Conservation (phyloP, 169 alveolate species). For the Plasmodium cynomolgi region DNA sequence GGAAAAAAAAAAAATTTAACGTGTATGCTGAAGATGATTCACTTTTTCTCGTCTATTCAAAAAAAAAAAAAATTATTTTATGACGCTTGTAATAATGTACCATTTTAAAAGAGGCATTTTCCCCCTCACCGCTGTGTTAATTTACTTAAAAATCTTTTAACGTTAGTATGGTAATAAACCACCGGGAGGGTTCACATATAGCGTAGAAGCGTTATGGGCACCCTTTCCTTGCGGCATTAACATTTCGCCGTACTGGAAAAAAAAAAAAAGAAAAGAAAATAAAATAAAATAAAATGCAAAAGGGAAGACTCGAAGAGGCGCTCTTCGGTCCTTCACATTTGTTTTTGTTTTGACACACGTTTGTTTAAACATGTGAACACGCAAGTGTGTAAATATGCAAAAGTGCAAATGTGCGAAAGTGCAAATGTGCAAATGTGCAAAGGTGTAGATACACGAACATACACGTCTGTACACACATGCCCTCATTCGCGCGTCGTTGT, state of each 20-base stretch:
- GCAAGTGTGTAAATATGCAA: background rate
- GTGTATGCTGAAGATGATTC: background rate
- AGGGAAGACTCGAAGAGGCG: background rate
- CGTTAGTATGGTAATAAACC: background rate
- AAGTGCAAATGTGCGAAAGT: background rate
- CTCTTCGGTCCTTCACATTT: background rate
- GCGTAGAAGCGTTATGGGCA: background rate
- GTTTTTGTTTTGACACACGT: conserved; percentile 5
- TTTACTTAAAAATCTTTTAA: background rate
- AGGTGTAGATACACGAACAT: background rate
- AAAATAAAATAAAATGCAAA: background rate
- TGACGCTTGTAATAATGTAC: background rate
- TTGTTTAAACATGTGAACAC: background rate
- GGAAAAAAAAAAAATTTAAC: conserved; percentile 5
- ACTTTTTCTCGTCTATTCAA: conserved; percentile 45
- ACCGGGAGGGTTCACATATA: background rate
- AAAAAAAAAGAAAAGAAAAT: background rate
- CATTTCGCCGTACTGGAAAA: background rate
- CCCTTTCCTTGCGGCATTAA: background rate
- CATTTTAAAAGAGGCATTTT: background rate
- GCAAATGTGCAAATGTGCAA: background rate
- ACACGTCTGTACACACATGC: background rate
- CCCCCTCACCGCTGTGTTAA: background rate
- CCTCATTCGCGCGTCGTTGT: background rate
- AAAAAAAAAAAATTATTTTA: conserved; percentile 18